Evolutionary conservation across 352 stramenopile genomes (phyloP).

Genomic region (Phytophthora pseudosyringae): DNA sequence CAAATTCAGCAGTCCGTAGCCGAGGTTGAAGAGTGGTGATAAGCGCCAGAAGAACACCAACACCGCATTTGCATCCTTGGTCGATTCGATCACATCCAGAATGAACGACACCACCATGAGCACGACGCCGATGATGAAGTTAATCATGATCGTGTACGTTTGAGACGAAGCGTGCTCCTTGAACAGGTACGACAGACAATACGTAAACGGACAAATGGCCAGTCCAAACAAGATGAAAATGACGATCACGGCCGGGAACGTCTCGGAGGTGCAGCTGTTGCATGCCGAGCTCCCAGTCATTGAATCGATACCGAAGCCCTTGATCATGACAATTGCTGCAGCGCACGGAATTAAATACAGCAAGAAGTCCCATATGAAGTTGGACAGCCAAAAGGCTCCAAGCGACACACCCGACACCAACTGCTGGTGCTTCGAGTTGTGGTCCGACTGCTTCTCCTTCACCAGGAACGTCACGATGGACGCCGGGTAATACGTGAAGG

Average conservation of each 20-base stretch:
- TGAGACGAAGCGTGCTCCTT: conserved; percentile 70
- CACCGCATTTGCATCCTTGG: conserved; percentile 48
- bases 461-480: conserved; percentile 96
- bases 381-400: conserved; percentile 96
- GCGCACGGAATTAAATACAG: conserved; percentile 88
- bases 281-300: conserved; percentile 58
- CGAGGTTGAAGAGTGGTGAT: conserved; percentile 70
- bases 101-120: conserved; percentile 69
- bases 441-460: conserved; percentile 90
- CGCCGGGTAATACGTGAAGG: conserved; percentile 92
- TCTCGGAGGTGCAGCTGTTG: conserved; percentile 49
- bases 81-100: conserved; percentile 56
- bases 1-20: conserved; percentile 51
- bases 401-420: conserved; percentile 95
- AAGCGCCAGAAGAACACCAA: conserved; percentile 79
- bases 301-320: conserved; percentile 50
- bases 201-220: conserved; percentile 71
- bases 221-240: conserved; percentile 68
- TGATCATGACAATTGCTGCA: conserved; percentile 52
- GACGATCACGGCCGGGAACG: conserved; percentile 58
- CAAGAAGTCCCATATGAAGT: conserved; percentile 93
- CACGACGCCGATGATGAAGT: conserved; percentile 68
- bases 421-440: conserved; percentile 97
- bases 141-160: conserved; percentile 76
- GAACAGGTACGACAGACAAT: conserved; percentile 73